Evolutionary conservation across 116 monocot species (phyloP).

Genomic region (Zostera marina): DNA sequence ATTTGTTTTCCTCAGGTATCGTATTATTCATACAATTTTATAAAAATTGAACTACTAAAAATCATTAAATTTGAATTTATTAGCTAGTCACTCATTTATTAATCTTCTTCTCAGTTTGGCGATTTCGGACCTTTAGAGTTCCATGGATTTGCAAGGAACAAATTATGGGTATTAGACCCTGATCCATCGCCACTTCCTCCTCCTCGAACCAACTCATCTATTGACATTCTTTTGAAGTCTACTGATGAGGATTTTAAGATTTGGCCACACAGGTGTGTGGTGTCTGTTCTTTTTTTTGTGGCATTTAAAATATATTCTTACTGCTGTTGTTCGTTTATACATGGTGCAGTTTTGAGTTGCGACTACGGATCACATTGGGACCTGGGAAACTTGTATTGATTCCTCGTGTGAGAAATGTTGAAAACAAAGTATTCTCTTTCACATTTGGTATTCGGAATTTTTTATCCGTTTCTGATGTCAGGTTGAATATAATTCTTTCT

Average conservation of each 20-base stretch:
- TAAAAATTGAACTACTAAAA: not conserved
- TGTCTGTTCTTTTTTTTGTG: not conserved
- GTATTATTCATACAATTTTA: not conserved
- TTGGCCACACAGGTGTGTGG: constrained; percentile 34
- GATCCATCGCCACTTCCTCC: constrained; percentile 25
- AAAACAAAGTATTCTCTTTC: constrained; percentile 40
- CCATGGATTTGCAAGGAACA: constrained; percentile 66
- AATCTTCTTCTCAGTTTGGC: constrained; percentile 25
- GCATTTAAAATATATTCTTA: not conserved
- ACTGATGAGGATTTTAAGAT: constrained; percentile 42
- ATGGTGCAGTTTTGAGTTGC: constrained; percentile 54
- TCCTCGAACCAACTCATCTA: constrained; percentile 26
- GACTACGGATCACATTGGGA: constrained; percentile 40
- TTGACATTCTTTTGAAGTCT: constrained; percentile 50
- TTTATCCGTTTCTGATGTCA: constrained; percentile 59
- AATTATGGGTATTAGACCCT: constrained; percentile 40
- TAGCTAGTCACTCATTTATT: not conserved
- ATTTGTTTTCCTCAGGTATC: constrained; percentile 66
- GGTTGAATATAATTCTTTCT: constrained; percentile 12
- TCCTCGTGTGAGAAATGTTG: constrained; percentile 55
- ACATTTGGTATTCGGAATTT: constrained; percentile 45
- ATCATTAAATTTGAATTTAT: not conserved
- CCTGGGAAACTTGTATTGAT: constrained; percentile 46
- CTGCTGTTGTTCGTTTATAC: not conserved
- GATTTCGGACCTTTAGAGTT: constrained; percentile 34